These are phyloP conservation scores for Trichophyton mentagrophytes DNA, from an alignment of 2,329 filamentous ascomycete species.

Conservation along the genomic window DNA sequence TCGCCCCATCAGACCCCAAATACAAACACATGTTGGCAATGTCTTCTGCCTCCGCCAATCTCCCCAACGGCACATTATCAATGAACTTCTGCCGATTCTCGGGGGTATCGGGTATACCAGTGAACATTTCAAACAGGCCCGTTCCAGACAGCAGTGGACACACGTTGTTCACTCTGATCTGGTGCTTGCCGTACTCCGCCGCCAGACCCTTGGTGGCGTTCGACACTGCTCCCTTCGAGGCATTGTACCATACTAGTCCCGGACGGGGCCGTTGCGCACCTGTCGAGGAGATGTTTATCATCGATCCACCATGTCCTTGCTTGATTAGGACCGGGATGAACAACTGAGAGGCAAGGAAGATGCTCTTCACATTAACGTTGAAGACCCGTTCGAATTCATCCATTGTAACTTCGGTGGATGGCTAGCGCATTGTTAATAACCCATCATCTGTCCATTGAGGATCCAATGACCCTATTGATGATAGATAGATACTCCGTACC, in stretches of 20 bases:
- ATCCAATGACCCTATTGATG: background rate
- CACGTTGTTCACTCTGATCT: constrained; percentile 61
- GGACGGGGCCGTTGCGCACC: constrained; percentile 32
- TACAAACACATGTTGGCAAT: constrained; percentile 60
- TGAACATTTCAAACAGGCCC: constrained; percentile 41
- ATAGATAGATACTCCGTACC: constrained; percentile 1
- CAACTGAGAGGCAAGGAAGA: constrained; percentile 26
- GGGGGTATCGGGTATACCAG: constrained; percentile 32
- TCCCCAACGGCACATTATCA: constrained; percentile 32
- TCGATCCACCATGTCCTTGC: constrained; percentile 29
- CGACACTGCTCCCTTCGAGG: constrained; percentile 33
- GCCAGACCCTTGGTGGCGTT: constrained; percentile 54
- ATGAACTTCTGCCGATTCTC: constrained; percentile 35
- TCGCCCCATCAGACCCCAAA: constrained; percentile 57
- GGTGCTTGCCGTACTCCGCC: constrained; percentile 57
- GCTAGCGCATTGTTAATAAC: constrained; percentile 16
- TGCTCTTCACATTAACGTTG: constrained; percentile 33
- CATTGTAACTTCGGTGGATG: constrained; percentile 31
- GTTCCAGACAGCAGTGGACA: constrained; percentile 57
- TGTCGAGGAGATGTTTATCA: constrained; percentile 36
- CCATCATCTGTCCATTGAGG: background rate
- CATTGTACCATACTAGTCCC: constrained; percentile 36
- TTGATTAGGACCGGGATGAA: constrained; percentile 27
- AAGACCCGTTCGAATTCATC: constrained; percentile 34
- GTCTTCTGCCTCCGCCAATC: constrained; percentile 40